Base-by-base conservation (phyloP, 2,329 filamentous ascomycete species). In the Beauveria scarabaeidicola region DNA sequence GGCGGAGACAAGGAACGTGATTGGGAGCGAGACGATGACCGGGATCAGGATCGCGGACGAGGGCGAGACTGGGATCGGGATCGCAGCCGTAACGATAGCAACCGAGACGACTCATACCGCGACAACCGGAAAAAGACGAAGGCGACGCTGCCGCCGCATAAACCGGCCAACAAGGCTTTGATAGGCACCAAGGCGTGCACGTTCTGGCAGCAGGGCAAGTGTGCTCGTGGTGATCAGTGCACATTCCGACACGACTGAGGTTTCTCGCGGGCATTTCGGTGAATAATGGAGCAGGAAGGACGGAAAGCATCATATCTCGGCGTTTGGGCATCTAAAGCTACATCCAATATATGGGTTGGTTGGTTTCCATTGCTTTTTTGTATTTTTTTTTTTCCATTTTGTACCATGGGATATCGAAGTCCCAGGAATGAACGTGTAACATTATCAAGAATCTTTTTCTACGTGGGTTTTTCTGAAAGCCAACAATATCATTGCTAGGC, bases 221-320 rank as follows among this genome's bases (percentile, higher is more conserved):
- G 88, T 72, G 83, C 82, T 7, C 86, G 89, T 69, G 88, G 88
- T 23, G 85, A 87, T 40, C 84, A 85, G 66, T 90, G 88, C 74
- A 90, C 87, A 2, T 91, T 87, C 70, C 80, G 87, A 59, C 88
- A 91, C 68, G 85, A 89, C 53, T 75, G 60, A 59, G 23, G 4
- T 6, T 19, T 55, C 6, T 11, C 15, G 10, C 10, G 19, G 2
- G 27, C 9, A 8, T n/a, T 6, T 59, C n/a, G 47, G 32, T 52
- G 8, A 46, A 25, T 51, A 29, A 23, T 21, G 41, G 47, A 51
- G 27, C 3, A 52, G 11, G 44, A 36, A 25, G 38, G 23, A n/a
- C 21, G 21, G 40, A 40, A 27, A 58, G 17, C 56, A 52, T 52
- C 13, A 52, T 52, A 44, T 40, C 56, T 23, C 40, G 57, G 57